Conservation (phyloP, 805 yeast species). For the Cyberlindnera subsufficiens region DNA sequence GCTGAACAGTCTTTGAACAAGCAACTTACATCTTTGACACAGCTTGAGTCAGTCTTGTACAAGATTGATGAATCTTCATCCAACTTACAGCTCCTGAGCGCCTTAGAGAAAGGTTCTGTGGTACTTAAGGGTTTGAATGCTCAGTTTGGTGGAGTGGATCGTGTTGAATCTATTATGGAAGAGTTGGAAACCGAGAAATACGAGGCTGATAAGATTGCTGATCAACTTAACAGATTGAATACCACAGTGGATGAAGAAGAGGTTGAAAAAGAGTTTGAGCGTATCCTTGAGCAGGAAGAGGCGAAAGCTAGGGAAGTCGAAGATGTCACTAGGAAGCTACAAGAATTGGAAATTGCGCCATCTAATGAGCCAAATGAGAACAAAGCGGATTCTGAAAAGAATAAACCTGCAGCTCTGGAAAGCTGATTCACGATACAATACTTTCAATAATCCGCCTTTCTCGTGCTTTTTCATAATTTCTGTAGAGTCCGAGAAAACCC, state of each 20-base stretch:
- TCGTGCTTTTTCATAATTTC: slow-evolving; percentile 5
- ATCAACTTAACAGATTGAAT: slow-evolving; percentile 23
- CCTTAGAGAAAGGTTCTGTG: slow-evolving; percentile 30
- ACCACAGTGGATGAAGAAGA: slow-evolving; percentile 21
- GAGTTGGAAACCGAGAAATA: slow-evolving; percentile 32
- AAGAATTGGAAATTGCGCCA: slow-evolving; percentile 21
- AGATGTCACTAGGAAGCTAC: slow-evolving; percentile 20
- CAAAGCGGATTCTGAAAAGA: neutral
- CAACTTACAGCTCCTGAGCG: slow-evolving; percentile 31
- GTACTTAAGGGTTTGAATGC: slow-evolving; percentile 33
- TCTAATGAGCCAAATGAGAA: slow-evolving; percentile 1
- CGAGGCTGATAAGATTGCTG: slow-evolving; percentile 33
- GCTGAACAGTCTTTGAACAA: slow-evolving; percentile 29
- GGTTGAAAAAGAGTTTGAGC: slow-evolving; percentile 34
- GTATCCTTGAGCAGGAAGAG: slow-evolving; percentile 22
- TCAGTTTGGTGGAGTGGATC: slow-evolving; percentile 37
- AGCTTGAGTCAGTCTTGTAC: slow-evolving; percentile 31
- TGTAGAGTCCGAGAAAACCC: slow-evolving; percentile 35
- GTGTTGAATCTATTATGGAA: slow-evolving; percentile 35
- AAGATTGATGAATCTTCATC: slow-evolving; percentile 39
- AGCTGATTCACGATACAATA: neutral
- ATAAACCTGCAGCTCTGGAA: slow-evolving; percentile 1
- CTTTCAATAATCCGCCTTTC: neutral
- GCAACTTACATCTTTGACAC: slow-evolving; percentile 28
- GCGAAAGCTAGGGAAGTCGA: slow-evolving; percentile 3